phyloP scores from a whole-genome alignment of 148 eudicot genomes.

The Agrostemma githago region DNA sequence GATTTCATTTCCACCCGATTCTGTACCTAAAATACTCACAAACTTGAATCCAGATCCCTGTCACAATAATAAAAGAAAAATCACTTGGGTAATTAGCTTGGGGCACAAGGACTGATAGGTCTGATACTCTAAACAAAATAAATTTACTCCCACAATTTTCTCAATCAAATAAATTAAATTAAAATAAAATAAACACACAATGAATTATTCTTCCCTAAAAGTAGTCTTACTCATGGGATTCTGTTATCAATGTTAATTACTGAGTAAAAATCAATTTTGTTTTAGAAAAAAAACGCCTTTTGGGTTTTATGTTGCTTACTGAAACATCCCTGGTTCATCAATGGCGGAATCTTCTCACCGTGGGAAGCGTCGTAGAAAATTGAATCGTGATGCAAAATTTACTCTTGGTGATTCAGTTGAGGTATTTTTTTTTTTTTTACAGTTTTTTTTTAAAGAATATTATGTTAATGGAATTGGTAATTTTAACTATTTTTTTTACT shows the following conservation, averaged over 20 bases:
- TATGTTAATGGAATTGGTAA: background rate
- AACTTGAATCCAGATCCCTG: too few species aligned
- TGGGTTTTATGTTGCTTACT: conserved; percentile 15
- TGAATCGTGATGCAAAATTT: conserved; percentile 2
- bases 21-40: too few species aligned
- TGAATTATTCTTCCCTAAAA: background rate
- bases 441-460: too few species aligned
- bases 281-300: background rate
- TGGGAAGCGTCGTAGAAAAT: conserved; percentile 11
- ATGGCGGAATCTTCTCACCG: conserved; percentile 29
- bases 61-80: background rate
- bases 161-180: background rate
- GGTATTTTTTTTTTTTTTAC: conserved; percentile 19
- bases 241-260: background rate
- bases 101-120: background rate
- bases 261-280: too few species aligned
- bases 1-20: too few species aligned
- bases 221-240: conserved; percentile 2
- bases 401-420: conserved; percentile 27
- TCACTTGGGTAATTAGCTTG: background rate
- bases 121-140: background rate
- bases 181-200: background rate
- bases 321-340: conserved; percentile 12
- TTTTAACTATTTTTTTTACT: background rate
- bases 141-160: background rate